Evolutionary conservation across 768 basidiomycete species (phyloP), one percentile per base, ranked within the genome.

Genomic region (Pleurotus cornucopiae): DNA sequence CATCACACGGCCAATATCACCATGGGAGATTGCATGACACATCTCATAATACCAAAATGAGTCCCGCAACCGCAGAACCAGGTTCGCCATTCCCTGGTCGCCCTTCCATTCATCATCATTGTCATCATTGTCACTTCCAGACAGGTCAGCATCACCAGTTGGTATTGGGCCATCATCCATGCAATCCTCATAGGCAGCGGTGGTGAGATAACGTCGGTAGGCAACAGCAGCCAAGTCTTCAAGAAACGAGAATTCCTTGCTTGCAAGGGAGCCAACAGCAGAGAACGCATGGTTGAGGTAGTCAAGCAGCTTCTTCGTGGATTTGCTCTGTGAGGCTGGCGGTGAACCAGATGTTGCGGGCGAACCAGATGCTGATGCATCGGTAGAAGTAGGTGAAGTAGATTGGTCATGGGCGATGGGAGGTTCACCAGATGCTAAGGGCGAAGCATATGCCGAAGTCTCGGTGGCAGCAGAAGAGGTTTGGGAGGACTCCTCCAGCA

Each of bases 1-100:
- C 38, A 61, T 65, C 0, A 66, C 62, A 2, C 66, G 62, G 1
- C 71, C 69, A 43, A 63, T 62, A 59, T 70, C 66, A 4, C 71
- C 71, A 26, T 68, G 67, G 6, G 69, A 48, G 12, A 65, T 55
- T 1, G 69, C 63, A 51, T 64, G 58, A 2, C 56, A 45, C 21
- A 63, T 46, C 34, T 70, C 69, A 5, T 61, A 56, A 34, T 57
- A 64, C 60, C 61, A 60, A 7, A 59, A 45, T 46, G 56, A 58
- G 47, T 65, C 62, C 7, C 49, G 62, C 0, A 67, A 37, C 47
- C 65, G 66, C 2, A 66, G 49, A 14, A 63, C 60, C 11, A 46
- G 51, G 46, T 64, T 65, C 21, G 62, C 63, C 14, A 68, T 58
- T 3, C 61, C 59, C 18, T 57, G 59, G 55, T 69, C 65, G 13